phyloP scores from a whole-genome alignment of 192 early-diverging fungal species.

The Coemansia sp. region DNA sequence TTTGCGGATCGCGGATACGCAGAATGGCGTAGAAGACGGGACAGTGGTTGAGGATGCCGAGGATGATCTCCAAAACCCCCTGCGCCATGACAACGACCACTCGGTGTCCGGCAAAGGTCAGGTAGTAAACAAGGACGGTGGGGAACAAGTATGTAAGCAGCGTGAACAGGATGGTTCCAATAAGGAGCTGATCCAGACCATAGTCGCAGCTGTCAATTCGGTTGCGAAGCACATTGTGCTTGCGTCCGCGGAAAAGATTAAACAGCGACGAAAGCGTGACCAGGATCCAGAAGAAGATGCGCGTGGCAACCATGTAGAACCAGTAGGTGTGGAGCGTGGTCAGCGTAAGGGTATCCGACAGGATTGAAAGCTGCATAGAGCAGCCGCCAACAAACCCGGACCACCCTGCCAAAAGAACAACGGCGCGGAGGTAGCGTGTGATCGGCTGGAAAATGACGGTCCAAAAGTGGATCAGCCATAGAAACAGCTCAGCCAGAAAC shows the following conservation, averaged over 20 bases:
- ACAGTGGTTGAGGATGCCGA: conserved; percentile 94
- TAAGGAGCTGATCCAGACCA: conserved; percentile 89
- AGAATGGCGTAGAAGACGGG: conserved; percentile 93
- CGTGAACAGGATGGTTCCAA: conserved; percentile 93
- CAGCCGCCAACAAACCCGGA: conserved; percentile 77
- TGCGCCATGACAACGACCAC: conserved; percentile 79
- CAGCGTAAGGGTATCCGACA: conserved; percentile 81
- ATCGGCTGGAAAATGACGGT: conserved; percentile 61
- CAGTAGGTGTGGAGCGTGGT: conserved; percentile 90
- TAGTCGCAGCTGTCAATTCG: conserved; percentile 94
- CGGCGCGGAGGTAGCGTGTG: conserved; percentile 50
- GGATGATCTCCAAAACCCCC: conserved; percentile 76
- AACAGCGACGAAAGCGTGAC: conserved; percentile 82
- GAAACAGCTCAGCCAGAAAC: conserved; percentile 90
- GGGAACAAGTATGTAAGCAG: conserved; percentile 93
- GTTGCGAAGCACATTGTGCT: conserved; percentile 79
- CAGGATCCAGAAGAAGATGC: conserved; percentile 93
- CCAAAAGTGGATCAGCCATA: conserved; percentile 88
- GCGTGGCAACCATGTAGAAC: conserved; percentile 92
- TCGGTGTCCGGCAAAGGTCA: conserved; percentile 83
- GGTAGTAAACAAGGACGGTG: conserved; percentile 90
- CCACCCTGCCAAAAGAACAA: conserved; percentile 72
- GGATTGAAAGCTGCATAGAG: conserved; percentile 79
- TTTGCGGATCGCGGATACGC: conserved; percentile 79
- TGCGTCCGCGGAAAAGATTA: conserved; percentile 84